Base-by-base conservation (phyloP, 306 rosid genomes). In the Alnus glutinosa region DNA sequence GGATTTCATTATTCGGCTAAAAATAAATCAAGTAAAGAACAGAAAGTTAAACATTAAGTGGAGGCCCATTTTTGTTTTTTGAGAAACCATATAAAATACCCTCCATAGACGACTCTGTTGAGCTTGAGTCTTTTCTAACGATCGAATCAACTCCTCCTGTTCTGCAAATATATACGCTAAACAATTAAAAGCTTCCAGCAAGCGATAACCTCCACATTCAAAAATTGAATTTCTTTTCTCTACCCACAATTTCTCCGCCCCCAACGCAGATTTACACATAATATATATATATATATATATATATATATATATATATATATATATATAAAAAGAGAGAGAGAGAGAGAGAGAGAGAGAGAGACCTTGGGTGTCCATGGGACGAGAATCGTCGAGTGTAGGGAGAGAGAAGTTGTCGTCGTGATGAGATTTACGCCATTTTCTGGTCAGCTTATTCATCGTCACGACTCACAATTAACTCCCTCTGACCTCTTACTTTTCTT, bases 31-130 rank as follows among this genome's bases (percentile, higher is more conserved):
- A 71, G 77, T 11, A 75, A 51, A 28, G 70, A 83, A 72, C 2
- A 77, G 79, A 48, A 49, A 3, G 13, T 12, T 2, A 49, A 49
- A 49, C 14, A 12, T 49, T 49, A 49, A 49, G 46, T 49, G 52
- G 52, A 42, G 46, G 9, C 39, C 58, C 13, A 74, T n/a, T 18
- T 49, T 36, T 80, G 54, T 62, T 7, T 9, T 4, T 15, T 46
- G 39, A 55, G 15, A 30, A 18, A 73, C 44, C 18, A 55, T 50
- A 76, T 23, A 69, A 61, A 34, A 18, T 83, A 92, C 98, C 98
- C 96, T 86, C 98, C 97, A 92, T 23, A 95, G 61, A 78, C 90
- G 93, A 88, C 92, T 89, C 82, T 89, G 95, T 73, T 84, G 89
- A 69, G 90, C 89, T 63, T 82, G 94, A 72, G 67, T 80, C 68